These are phyloP conservation scores for Lachancea fermentati DNA, from an alignment of 805 yeast species.

Conservation along the genomic window DNA sequence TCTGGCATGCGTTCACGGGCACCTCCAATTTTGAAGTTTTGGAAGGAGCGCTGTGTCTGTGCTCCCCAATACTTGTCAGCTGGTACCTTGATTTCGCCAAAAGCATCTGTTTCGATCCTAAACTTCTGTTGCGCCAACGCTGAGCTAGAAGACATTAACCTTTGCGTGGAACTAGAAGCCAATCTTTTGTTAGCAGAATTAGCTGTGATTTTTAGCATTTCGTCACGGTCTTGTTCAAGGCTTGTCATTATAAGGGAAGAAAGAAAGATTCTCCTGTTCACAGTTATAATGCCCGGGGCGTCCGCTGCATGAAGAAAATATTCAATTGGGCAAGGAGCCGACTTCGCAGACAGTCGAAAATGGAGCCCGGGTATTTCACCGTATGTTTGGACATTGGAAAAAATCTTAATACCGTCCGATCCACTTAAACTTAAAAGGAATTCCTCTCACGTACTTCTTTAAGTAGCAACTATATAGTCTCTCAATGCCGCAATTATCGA, in stretches of 20 bases:
- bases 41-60: constrained; percentile 89
- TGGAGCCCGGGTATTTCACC: too few species aligned
- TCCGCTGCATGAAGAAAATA: not conserved
- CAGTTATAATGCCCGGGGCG: not conserved
- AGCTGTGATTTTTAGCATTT: constrained; percentile 10
- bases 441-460: too few species aligned
- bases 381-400: too few species aligned
- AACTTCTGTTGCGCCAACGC: constrained; percentile 6
- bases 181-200: constrained; percentile 3
- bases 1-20: constrained; percentile 83
- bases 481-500: too few species aligned
- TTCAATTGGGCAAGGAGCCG: not conserved
- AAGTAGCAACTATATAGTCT: too few species aligned
- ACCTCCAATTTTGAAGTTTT: constrained; percentile 96
- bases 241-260: not conserved
- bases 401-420: too few species aligned
- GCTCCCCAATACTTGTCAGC: constrained; percentile 94
- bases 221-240: not conserved
- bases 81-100: constrained; percentile 92
- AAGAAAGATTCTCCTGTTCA: not conserved
- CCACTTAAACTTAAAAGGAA: too few species aligned
- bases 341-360: not conserved
- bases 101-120: constrained; percentile 89
- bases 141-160: constrained; percentile 4
- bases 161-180: not conserved